Evolutionary conservation across 75 land plant genomes (phyloP), one percentile per base, ranked within the genome.

Genomic region (Sequoiadendron giganteum): DNA sequence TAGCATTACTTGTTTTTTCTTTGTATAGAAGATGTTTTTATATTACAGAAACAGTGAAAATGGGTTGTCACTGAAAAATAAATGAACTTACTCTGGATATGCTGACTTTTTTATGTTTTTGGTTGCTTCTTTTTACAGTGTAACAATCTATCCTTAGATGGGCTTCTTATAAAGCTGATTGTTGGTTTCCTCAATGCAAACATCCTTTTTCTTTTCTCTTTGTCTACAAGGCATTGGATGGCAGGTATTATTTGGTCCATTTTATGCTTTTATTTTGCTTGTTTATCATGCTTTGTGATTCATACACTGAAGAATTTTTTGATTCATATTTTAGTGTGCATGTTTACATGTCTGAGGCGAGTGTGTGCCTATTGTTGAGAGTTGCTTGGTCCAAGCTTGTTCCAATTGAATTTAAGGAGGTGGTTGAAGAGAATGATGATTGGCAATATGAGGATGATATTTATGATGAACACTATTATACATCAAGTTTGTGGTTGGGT

Each of bases 141-240:
- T 94, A 77, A 95, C 91, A 1, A 1, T 98, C 99, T 90, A 98
- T 98, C 78, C 90, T 98, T 61, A 84, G 93, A 16, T 98, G 99
- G 99, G 99, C 99, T 25, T 85, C 94, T 5, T 95, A 96, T 89
- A 94, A 88, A 11, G 78, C 87, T 40, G 89, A 92, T 5, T 95
- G 96, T 25, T 94, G 92, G 87, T 98, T 97, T 39, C 99, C 99
- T 19, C 99, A 98, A 88, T 98, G 99, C 90, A 97, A 95, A 86
- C 88, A 93, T 89, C 99, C 99, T 3, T 98, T 98, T 88, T 88
- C 95, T 65, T 92, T 84, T 42, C 91, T 98, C 76, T 92, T 90
- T 86, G 91, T 95, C 81, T 95, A 95, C 88, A 93, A 93, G 25
- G 89, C 99, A 30, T 93, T 98, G 30, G 99, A 98, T 93, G 99